phyloP scores from a whole-genome alignment of 139 green algal genomes.

The Trebouxia sp. region DNA sequence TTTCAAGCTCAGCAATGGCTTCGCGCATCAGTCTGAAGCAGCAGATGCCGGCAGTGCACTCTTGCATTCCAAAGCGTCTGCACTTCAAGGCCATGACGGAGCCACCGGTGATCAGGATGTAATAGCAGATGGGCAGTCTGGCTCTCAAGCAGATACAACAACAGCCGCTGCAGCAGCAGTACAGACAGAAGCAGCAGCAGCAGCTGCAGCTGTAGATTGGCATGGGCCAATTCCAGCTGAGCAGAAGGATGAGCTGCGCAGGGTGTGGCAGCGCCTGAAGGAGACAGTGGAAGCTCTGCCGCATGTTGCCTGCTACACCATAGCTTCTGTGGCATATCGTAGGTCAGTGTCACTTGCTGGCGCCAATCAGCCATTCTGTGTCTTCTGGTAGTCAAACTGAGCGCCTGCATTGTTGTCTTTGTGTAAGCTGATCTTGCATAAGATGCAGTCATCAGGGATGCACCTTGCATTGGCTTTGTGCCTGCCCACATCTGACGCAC shows the following conservation, averaged over 20 bases:
- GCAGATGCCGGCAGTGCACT: too few species aligned
- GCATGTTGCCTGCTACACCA: conserved; percentile 52
- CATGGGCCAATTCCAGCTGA: conserved; percentile 14
- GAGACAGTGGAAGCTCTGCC: conserved; percentile 32
- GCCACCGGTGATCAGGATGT: background rate
- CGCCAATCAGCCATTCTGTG: conserved; percentile 10
- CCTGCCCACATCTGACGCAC: too few species aligned
- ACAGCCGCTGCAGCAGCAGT: too few species aligned
- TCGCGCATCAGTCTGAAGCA: too few species aligned
- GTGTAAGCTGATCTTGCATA: too few species aligned
- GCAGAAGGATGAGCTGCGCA: conserved; percentile 11
- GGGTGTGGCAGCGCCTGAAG: conserved; percentile 42
- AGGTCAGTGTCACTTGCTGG: background rate
- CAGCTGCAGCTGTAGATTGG: background rate
- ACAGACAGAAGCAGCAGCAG: background rate
- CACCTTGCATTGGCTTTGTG: too few species aligned
- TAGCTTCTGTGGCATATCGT: conserved; percentile 50
- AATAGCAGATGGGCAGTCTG: too few species aligned
- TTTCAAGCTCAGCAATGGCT: too few species aligned
- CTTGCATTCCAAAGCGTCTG: too few species aligned
- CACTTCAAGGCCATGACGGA: background rate
- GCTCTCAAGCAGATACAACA: too few species aligned
- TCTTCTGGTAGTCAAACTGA: background rate
- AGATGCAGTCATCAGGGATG: too few species aligned
- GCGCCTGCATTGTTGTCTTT: too few species aligned